A percentile compares a stretch with the other conserved stretches of the same genome.
phyloP scores from a whole-genome alignment of 495 filamentous ascomycete genomes.

The Neurospora africana region DNA sequence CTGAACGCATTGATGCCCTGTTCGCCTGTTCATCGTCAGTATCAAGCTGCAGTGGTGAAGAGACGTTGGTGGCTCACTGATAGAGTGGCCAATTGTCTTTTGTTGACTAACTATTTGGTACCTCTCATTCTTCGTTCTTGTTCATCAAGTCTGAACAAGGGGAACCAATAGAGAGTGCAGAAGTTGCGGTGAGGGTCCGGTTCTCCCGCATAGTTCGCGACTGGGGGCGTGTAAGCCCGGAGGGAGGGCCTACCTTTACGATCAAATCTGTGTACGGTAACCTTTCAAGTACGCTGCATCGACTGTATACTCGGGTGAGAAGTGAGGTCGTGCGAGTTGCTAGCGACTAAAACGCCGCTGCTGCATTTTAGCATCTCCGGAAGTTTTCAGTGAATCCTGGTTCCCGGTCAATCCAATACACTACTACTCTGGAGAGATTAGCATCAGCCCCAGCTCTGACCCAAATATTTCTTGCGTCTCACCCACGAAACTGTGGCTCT shows the following conservation, averaged over 20 bases:
- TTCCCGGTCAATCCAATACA: background rate
- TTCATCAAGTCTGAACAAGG: background rate
- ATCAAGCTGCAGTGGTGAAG: background rate
- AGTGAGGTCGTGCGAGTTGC: background rate
- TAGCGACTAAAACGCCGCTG: background rate
- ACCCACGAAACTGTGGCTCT: background rate
- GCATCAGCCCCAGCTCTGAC: background rate
- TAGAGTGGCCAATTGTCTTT: background rate
- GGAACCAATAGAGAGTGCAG: conserved; percentile 2
- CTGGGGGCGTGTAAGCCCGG: background rate
- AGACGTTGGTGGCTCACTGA: background rate
- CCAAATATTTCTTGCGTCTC: background rate
- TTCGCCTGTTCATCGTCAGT: background rate
- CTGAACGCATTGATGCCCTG: background rate
- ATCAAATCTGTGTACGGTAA: background rate
- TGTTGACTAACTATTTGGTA: background rate
- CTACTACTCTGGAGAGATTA: background rate
- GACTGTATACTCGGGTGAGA: background rate
- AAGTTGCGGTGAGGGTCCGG: conserved; percentile 17
- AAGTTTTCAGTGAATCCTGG: background rate
- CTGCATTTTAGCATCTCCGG: background rate
- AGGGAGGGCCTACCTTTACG: background rate
- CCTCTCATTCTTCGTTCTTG: background rate
- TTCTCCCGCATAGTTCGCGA: background rate
- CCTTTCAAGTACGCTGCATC: background rate